Percentiles rank a stretch among this genome's conserved stretches.
Evolutionary conservation across 768 basidiomycete genomes (phyloP).

Genomic region (Trametes villosa): DNA sequence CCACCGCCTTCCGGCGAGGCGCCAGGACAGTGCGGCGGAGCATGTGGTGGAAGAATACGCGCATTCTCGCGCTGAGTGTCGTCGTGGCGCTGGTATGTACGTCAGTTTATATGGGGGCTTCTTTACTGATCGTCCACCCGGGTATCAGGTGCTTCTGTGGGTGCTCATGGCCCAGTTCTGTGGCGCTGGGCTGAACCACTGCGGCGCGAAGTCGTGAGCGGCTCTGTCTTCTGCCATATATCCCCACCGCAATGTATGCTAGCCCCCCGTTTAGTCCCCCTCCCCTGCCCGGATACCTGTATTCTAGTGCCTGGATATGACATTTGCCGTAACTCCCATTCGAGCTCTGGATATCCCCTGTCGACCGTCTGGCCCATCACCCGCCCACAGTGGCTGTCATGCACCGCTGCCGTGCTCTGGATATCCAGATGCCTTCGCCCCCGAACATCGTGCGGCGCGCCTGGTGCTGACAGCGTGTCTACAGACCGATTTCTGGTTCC

Average conservation of each 20-base stretch:
- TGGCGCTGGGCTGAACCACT: conserved; percentile 77
- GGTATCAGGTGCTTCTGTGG: conserved; percentile 70
- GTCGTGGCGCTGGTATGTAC: conserved; percentile 70
- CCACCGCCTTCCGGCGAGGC: conserved; percentile 89
- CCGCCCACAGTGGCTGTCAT: too few species aligned
- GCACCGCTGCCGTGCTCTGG: too few species aligned
- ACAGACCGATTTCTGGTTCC: too few species aligned
- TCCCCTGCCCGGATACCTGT: not conserved
- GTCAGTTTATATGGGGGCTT: conserved; percentile 12
- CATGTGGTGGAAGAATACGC: conserved; percentile 90
- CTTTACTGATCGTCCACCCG: conserved; percentile 20
- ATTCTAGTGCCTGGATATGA: conserved; percentile 3
- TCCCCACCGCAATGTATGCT: conserved; percentile 11
- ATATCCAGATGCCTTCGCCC: too few species aligned
- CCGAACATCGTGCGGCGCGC: too few species aligned
- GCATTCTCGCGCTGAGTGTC: conserved; percentile 65
- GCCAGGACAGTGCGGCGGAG: conserved; percentile 81
- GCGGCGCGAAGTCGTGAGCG: conserved; percentile 41
- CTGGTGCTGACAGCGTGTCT: too few species aligned
- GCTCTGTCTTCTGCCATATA: not conserved
- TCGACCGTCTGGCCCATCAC: too few species aligned
- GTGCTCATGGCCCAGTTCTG: conserved; percentile 89
- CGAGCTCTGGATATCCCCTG: not conserved
- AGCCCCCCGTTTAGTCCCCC: not conserved
- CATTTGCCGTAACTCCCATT: not conserved